phyloP scores from a whole-genome alignment of 2,329 filamentous ascomycete species.

The Trichoderma aggressivum region DNA sequence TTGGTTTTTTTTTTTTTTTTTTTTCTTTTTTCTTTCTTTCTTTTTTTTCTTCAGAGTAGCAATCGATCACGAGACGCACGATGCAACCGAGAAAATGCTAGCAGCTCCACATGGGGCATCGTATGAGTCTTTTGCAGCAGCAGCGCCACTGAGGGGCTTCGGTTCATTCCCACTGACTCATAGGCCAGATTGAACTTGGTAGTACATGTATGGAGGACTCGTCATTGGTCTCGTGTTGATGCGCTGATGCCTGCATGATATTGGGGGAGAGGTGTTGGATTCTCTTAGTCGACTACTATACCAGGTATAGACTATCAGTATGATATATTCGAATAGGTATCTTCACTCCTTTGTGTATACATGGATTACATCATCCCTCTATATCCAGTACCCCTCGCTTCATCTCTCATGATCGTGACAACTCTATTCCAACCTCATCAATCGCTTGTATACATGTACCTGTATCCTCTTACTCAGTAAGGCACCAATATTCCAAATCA shows the following conservation, averaged over 20 bases:
- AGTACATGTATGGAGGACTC: no score
- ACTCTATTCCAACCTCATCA: not conserved
- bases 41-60: not conserved
- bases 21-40: not conserved
- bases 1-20: no score
- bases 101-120: not conserved
- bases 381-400: not conserved
- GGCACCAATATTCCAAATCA: not conserved
- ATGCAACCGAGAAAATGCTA: not conserved
- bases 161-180: slow-evolving; percentile 9
- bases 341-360: not conserved
- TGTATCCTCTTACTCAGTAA: not conserved
- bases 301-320: not conserved
- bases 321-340: not conserved
- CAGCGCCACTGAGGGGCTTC: slow-evolving; percentile 11
- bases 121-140: slow-evolving; percentile 3
- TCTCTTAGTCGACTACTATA: not conserved
- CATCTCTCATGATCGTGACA: not conserved
- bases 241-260: not conserved
- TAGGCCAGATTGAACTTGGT: no score
- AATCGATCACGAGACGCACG: slow-evolving; percentile 9
- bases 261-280: not conserved
- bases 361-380: not conserved
- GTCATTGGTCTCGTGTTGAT: not conserved
- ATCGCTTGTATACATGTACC: not conserved